Evolutionary conservation across 805 yeast genomes (phyloP), one percentile per base, ranked within the genome.

Genomic region (Candida stauntonica): DNA sequence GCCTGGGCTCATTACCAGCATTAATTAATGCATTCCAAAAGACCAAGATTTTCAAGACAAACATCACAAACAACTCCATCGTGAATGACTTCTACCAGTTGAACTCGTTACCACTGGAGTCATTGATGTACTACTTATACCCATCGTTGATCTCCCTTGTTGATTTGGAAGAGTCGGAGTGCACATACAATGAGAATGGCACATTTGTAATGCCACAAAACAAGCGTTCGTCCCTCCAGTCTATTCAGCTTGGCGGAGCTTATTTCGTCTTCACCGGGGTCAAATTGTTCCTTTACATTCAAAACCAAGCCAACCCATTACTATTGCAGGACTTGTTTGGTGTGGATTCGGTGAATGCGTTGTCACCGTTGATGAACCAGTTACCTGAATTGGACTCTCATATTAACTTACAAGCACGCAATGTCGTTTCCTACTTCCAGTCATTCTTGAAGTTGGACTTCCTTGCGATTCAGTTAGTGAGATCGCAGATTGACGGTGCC

Each of bases 61-160:
- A 59, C 32, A 47, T 50, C 11, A 63, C 70, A 9, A 76, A 83
- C 20, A 96, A 93, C 57, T 55, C 73, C 2, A 72, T 95, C 40
- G 68, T 86, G 9, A 71, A 70, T 41, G 70, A 65, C 32, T 64
- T 73, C 35, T 70, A 67, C 43, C 62, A 66, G 32, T 63, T 86
- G 55, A 66, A 73, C 48, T 63, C 70, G 6, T 66, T 75, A 57
- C 73, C 83, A 4, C 57, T 81, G 13, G 77, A 74, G 17, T 69
- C 70, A 35, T 64, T 89, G 16, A 64, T 79, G 17, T 73, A 73
- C 42, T 79, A 77, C 45, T 67, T 93, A 27, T 93, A 89, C 54
- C 98, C 99, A 2, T 78, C 83, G 9, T 66, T 91, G 39, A 68
- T 84, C 23, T 85, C 84, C 28, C 59, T 91, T 18, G 95, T 88